Evolutionary conservation across 257 asterid species (phyloP).

Genomic region (Penstemon eatonii): DNA sequence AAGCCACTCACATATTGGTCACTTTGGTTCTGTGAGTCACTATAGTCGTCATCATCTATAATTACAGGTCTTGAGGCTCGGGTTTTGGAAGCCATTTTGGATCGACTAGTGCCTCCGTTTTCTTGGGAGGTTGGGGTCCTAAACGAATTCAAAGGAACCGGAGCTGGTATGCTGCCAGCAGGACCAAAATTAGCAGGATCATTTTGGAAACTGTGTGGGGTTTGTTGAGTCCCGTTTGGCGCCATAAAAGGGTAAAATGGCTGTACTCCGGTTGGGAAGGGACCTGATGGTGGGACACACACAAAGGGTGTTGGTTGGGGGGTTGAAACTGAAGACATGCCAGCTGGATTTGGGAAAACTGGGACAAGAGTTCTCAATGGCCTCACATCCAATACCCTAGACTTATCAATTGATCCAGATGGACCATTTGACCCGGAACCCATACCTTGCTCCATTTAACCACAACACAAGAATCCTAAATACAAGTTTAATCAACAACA

Average conservation of each 20-base stretch:
- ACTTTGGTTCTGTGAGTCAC: constrained; percentile 10
- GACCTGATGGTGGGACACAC: constrained; percentile 90
- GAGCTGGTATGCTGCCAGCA: constrained; percentile 48
- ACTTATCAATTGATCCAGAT: constrained; percentile 62
- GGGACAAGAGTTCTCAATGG: constrained; percentile 83
- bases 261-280: constrained; percentile 84
- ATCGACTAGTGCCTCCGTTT: constrained; percentile 50
- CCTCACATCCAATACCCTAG: constrained; percentile 72
- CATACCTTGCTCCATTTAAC: constrained; percentile 67
- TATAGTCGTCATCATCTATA: constrained; percentile 55
- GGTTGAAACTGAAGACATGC: constrained; percentile 43
- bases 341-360: constrained; percentile 65
- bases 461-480: constrained; percentile 25
- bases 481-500: constrained; percentile 12
- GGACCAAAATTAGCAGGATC: constrained; percentile 39
- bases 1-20: constrained; percentile 23
- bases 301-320: constrained; percentile 82
- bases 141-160: constrained; percentile 68
- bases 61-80: constrained; percentile 32
- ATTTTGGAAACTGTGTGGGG: constrained; percentile 29
- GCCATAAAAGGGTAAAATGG: constrained; percentile 79
- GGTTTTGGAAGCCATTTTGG: constrained; percentile 36
- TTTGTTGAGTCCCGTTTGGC: constrained; percentile 39
- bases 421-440: constrained; percentile 17
- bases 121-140: constrained; percentile 54